A percentile compares a stretch with the other conserved stretches of the same genome.
Conservation (phyloP, 768 basidiomycete species). For the Sporobolomyces roseus region DNA sequence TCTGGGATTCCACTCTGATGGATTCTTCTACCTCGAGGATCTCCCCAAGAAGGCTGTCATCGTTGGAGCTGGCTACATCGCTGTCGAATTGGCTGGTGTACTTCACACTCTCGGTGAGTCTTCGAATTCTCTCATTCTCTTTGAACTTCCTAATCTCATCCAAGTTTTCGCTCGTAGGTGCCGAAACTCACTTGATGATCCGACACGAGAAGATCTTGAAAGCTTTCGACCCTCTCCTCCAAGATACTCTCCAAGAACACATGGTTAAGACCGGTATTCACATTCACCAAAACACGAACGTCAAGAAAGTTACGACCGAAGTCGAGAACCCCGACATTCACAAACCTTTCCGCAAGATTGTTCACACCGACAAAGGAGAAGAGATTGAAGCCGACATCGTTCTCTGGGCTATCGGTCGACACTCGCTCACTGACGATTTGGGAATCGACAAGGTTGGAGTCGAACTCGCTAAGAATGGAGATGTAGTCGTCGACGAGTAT, state of each 20-base stretch:
- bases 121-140: too few relatives aligned
- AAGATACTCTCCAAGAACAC: constrained; percentile 79
- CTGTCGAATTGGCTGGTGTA: constrained; percentile 92
- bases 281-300: constrained; percentile 71
- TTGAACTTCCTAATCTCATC: background rate
- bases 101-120: constrained; percentile 69
- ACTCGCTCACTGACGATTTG: constrained; percentile 70
- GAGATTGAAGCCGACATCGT: constrained; percentile 77
- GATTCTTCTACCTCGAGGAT: constrained; percentile 85
- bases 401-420: constrained; percentile 92
- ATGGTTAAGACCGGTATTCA: constrained; percentile 93
- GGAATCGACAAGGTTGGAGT: constrained; percentile 75
- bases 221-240: constrained; percentile 82
- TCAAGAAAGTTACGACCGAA: constrained; percentile 58
- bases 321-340: constrained; percentile 37
- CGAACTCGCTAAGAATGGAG: constrained; percentile 69
- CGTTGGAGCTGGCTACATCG: constrained; percentile 96
- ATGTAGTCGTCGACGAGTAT: constrained; percentile 83
- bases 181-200: constrained; percentile 88
- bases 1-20: constrained; percentile 86
- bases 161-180: constrained; percentile 48
- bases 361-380: constrained; percentile 71
- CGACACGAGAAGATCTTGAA: constrained; percentile 83
- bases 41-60: constrained; percentile 92
- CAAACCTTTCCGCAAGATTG: constrained; percentile 54